A percentile compares a stretch with the other conserved stretches of the same genome.
Conservation (phyloP, 768 basidiomycete genomes). For the Termitomyces sp. region DNA sequence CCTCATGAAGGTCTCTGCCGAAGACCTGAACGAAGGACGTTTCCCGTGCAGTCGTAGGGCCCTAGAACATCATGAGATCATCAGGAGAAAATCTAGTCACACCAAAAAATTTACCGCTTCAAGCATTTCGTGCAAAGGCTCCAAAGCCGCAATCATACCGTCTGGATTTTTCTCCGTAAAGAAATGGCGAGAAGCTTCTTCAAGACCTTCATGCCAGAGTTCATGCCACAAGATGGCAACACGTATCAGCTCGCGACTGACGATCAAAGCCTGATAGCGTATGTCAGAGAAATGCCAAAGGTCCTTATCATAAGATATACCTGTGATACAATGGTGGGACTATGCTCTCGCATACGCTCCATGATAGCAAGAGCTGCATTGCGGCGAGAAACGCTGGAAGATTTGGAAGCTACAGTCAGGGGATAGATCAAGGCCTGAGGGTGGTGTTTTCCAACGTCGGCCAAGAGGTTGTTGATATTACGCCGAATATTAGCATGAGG, state of each 20-base stretch:
- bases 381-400: slow-evolving; percentile 79
- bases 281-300: slow-evolving; percentile 3
- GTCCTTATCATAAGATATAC: slow-evolving; percentile 32
- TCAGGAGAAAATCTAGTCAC: not conserved
- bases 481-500: slow-evolving; percentile 83
- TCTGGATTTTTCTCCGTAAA: slow-evolving; percentile 97
- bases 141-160: slow-evolving; percentile 92
- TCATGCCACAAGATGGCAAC: slow-evolving; percentile 99
- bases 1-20: slow-evolving; percentile 88
- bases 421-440: slow-evolving; percentile 97
- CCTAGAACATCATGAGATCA: slow-evolving; percentile 42
- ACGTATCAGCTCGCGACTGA: slow-evolving; percentile 93
- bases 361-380: slow-evolving; percentile 85
- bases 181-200: slow-evolving; percentile 94
- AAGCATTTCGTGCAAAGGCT: slow-evolving; percentile 90
- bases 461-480: slow-evolving; percentile 85
- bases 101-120: slow-evolving; percentile 62
- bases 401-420: slow-evolving; percentile 95
- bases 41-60: slow-evolving; percentile 91
- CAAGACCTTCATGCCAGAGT: slow-evolving; percentile 96
- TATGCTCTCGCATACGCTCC: slow-evolving; percentile 92
- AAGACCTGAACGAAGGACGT: slow-evolving; percentile 94
- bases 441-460: slow-evolving; percentile 93
- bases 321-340: slow-evolving; percentile 83
- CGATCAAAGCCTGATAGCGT: slow-evolving; percentile 63